phyloP scores from a whole-genome alignment of 2,329 filamentous ascomycete genomes.

The Pezicula neosporulosa region DNA sequence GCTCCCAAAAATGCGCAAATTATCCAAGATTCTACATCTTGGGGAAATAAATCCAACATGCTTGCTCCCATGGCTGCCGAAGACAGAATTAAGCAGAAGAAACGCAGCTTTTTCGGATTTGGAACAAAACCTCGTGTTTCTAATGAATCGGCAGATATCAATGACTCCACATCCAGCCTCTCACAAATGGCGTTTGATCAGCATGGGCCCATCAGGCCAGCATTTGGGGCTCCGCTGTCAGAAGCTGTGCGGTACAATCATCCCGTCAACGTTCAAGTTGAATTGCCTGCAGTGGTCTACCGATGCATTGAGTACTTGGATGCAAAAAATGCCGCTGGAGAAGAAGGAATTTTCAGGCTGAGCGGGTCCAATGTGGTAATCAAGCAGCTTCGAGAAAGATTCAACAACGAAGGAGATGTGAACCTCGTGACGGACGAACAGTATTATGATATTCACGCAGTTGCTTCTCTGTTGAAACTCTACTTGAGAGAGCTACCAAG shows the following conservation, averaged over 20 bases:
- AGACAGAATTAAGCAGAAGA: slow-evolving; percentile 74
- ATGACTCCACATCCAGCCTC: slow-evolving; percentile 40
- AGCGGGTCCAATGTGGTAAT: slow-evolving; percentile 97
- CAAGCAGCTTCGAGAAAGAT: slow-evolving; percentile 84
- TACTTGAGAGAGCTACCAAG: slow-evolving; percentile 90
- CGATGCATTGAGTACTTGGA: slow-evolving; percentile 92
- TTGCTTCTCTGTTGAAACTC: slow-evolving; percentile 89
- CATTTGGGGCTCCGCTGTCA: slow-evolving; percentile 80
- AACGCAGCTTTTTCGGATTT: slow-evolving; percentile 73
- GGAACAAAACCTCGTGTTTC: slow-evolving; percentile 57
- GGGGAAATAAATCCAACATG: slow-evolving; percentile 73
- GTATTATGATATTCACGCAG: slow-evolving; percentile 93
- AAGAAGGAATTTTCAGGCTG: slow-evolving; percentile 95
- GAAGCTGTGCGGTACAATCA: slow-evolving; percentile 83
- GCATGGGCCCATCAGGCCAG: slow-evolving; percentile 58
- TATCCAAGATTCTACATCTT: slow-evolving; percentile 78
- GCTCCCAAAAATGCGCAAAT: slow-evolving; percentile 79
- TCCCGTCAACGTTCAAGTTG: slow-evolving; percentile 68
- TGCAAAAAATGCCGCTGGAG: slow-evolving; percentile 72
- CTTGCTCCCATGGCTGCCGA: slow-evolving; percentile 50
- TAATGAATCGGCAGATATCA: slow-evolving; percentile 53
- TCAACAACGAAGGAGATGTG: slow-evolving; percentile 90
- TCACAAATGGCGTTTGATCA: slow-evolving; percentile 39
- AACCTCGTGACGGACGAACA: slow-evolving; percentile 78
- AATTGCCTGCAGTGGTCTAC: slow-evolving; percentile 89